Conservation (phyloP, 345 rosid species). For the Pseudoturritis turrita region DNA sequence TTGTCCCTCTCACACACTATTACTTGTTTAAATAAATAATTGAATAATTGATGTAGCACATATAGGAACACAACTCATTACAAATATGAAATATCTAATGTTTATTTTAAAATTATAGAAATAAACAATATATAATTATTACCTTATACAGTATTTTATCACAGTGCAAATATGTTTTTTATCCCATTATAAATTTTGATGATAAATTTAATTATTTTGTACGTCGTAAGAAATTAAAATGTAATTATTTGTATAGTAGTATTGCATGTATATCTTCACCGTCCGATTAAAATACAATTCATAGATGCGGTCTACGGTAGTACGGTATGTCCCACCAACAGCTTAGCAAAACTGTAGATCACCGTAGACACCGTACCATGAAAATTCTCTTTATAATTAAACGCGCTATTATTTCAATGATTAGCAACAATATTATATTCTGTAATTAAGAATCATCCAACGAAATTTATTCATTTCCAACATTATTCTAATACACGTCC, state of each 20-base stretch:
- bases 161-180: neutral
- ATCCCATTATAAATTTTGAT: neutral
- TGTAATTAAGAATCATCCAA: constrained; percentile 17
- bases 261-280: neutral
- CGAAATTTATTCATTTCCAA: constrained; percentile 4
- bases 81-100: neutral
- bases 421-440: constrained; percentile 10
- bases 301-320: constrained; percentile 4
- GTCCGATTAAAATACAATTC: constrained; percentile 2
- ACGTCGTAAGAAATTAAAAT: neutral
- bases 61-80: neutral
- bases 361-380: constrained; percentile 32
- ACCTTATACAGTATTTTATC: neutral
- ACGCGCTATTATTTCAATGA: constrained; percentile 28
- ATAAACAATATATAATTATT: neutral
- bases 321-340: constrained; percentile 20
- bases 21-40: neutral
- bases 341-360: constrained; percentile 16
- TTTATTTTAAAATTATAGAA: neutral
- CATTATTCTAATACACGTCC: constrained; percentile 3
- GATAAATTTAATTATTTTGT: neutral
- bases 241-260: neutral
- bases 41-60: neutral
- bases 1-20: constrained; percentile 7
- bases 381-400: constrained; percentile 10